phyloP scores from a whole-genome alignment of 2,329 filamentous ascomycete species.

The Calonectria fujianensis region DNA sequence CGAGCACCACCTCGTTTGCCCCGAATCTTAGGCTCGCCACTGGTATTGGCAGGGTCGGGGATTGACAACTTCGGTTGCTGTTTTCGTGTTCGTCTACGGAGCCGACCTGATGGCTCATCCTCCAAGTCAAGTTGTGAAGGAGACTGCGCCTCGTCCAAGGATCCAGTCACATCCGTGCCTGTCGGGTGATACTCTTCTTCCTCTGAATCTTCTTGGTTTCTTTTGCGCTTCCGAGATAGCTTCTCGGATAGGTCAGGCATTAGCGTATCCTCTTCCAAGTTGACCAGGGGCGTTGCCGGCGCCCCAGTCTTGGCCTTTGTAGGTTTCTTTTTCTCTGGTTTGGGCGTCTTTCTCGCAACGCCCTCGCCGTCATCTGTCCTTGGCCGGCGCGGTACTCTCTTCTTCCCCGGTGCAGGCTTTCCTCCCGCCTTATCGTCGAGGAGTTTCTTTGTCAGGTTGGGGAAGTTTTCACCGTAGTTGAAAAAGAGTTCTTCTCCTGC shows the following conservation, averaged over 20 bases:
- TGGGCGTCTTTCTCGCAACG: constrained; percentile 53
- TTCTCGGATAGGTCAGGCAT: constrained; percentile 42
- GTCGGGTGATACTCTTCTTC: constrained; percentile 57
- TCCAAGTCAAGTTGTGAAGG: constrained; percentile 50
- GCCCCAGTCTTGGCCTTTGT: constrained; percentile 43
- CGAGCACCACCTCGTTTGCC: constrained; percentile 63
- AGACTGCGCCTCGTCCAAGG: constrained; percentile 50
- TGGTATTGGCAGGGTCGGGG: constrained; percentile 42
- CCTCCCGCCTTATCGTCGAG: constrained; percentile 62
- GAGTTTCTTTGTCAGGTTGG: constrained; percentile 72
- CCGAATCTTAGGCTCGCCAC: constrained; percentile 55
- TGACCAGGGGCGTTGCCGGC: constrained; percentile 31
- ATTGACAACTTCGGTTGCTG: constrained; percentile 38
- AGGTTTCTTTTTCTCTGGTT: constrained; percentile 53
- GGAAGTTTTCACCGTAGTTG: constrained; percentile 84
- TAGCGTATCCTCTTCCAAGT: constrained; percentile 45
- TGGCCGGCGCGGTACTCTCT: constrained; percentile 54
- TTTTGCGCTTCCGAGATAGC: constrained; percentile 56
- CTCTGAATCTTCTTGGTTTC: constrained; percentile 53
- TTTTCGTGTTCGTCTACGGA: constrained; percentile 53
- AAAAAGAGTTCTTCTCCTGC: constrained; percentile 88
- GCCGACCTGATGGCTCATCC: constrained; percentile 52
- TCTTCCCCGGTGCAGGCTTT: constrained; percentile 51
- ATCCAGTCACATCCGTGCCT: constrained; percentile 48
- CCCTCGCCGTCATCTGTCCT: constrained; percentile 46